Conservation (phyloP, 2,329 filamentous ascomycete species). For the Arthrobotrys entomopaga region DNA sequence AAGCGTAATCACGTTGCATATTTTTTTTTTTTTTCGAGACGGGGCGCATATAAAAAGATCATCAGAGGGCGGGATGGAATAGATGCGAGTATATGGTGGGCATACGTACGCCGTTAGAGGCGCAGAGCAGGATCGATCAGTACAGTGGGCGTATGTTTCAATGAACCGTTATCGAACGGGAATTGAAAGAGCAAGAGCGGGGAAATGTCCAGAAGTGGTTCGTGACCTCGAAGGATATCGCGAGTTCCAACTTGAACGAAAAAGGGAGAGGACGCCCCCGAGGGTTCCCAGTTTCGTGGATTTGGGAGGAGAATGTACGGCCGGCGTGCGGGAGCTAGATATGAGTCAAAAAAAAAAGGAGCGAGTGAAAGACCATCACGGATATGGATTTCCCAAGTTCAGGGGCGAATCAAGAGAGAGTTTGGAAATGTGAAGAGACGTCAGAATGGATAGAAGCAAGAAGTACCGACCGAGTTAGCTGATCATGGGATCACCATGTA, state of each 20-base stretch:
- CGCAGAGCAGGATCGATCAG: slow-evolving; percentile 21
- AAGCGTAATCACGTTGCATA: slow-evolving; percentile 20
- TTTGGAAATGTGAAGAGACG: not conserved
- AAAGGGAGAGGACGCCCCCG: not conserved
- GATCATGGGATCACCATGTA: slow-evolving; percentile 41
- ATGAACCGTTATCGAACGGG: slow-evolving; percentile 21
- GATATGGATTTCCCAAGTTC: not conserved
- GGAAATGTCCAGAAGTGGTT: slow-evolving; percentile 21
- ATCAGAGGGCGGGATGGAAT: not conserved
- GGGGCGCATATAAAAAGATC: slow-evolving; percentile 1
- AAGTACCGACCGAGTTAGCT: slow-evolving; percentile 18
- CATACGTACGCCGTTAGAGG: slow-evolving; percentile 37
- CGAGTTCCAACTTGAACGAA: slow-evolving; percentile 1
- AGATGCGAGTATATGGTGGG: not conserved
- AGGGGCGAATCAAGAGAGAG: slow-evolving; percentile 8
- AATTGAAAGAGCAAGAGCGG: slow-evolving; percentile 19
- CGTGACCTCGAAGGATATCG: slow-evolving; percentile 20
- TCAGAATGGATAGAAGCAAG: not conserved
- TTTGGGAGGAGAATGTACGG: not conserved
- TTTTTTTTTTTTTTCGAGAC: too few relatives aligned
- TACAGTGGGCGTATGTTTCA: slow-evolving; percentile 14
- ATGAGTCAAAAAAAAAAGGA: slow-evolving; percentile 31
- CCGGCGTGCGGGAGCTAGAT: slow-evolving; percentile 12
- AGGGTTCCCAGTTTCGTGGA: not conserved
- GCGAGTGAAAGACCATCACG: not conserved